Percentiles rank a stretch among this genome's conserved stretches.
Evolutionary conservation across 495 filamentous ascomycete genomes (phyloP).

Genomic region (Trichoderma reesei): DNA sequence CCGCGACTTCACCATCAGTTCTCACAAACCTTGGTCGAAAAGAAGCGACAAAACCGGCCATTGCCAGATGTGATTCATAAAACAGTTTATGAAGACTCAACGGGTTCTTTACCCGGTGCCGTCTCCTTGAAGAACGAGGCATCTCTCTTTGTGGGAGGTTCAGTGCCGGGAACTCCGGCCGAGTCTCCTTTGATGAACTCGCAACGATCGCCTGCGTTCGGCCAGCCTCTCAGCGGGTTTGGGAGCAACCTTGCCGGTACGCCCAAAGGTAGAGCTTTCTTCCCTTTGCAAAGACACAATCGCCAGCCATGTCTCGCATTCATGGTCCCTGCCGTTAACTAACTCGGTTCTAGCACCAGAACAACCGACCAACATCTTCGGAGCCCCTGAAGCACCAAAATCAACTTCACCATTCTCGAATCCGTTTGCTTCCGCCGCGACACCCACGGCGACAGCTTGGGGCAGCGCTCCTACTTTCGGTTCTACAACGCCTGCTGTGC

Average conservation of each 20-base stretch:
- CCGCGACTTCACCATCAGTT: conserved; percentile 27
- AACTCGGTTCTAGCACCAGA: neutral
- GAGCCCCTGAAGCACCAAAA: neutral
- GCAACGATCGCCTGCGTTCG: neutral
- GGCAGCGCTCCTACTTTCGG: neutral
- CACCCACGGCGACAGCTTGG: neutral
- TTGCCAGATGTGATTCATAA: conserved; percentile 26
- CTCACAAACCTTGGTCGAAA: conserved; percentile 29
- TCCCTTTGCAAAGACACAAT: neutral
- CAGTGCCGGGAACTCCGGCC: neutral
- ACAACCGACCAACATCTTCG: neutral
- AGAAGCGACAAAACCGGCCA: conserved; percentile 27
- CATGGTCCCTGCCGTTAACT: neutral
- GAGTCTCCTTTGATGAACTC: neutral
- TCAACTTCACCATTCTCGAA: neutral
- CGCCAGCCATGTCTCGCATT: neutral
- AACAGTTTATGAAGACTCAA: conserved; percentile 22
- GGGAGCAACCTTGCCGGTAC: neutral
- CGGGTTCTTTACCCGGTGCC: neutral
- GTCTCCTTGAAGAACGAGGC: neutral
- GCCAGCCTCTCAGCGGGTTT: neutral
- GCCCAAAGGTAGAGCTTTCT: neutral
- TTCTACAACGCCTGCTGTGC: neutral
- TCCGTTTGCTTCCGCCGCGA: neutral
- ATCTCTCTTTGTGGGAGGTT: neutral